phyloP scores from a whole-genome alignment of 352 stramenopile species.

The Globisporangium heterothallicum region DNA sequence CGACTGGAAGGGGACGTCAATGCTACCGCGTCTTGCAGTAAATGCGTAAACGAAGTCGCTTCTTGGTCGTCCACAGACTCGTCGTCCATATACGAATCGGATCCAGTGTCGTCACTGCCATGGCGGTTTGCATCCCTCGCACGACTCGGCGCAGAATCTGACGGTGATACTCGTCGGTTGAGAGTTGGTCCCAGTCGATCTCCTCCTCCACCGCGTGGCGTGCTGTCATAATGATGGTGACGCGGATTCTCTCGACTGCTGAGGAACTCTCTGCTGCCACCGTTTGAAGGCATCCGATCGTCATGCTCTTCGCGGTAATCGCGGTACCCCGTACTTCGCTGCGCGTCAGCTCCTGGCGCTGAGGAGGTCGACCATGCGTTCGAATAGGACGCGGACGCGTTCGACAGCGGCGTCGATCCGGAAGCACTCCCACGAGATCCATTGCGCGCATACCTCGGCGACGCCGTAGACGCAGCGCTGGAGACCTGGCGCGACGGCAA shows the following conservation, averaged over 20 bases:
- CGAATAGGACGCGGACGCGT: not conserved
- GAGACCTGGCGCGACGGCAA: slow-evolving; percentile 28
- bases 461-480: slow-evolving; percentile 9
- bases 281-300: not conserved
- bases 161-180: not conserved
- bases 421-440: not conserved
- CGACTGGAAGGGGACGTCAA: slow-evolving; percentile 1
- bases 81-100: not conserved
- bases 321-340: not conserved
- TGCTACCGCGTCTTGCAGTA: slow-evolving; percentile 8
- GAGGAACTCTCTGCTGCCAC: not conserved
- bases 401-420: not conserved
- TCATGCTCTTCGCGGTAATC: slow-evolving; percentile 7
- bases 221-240: not conserved
- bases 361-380: slow-evolving; percentile 5
- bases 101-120: not conserved
- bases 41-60: slow-evolving; percentile 12
- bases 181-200: too few species aligned
- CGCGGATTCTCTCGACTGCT: not conserved
- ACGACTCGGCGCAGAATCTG: not conserved
- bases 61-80: slow-evolving; percentile 1
- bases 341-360: not conserved
- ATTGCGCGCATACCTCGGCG: not conserved
- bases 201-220: not conserved
- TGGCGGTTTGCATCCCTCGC: not conserved